phyloP scores from a whole-genome alignment of 2,329 filamentous ascomycete genomes.

The Apiospora rasikravindrae region DNA sequence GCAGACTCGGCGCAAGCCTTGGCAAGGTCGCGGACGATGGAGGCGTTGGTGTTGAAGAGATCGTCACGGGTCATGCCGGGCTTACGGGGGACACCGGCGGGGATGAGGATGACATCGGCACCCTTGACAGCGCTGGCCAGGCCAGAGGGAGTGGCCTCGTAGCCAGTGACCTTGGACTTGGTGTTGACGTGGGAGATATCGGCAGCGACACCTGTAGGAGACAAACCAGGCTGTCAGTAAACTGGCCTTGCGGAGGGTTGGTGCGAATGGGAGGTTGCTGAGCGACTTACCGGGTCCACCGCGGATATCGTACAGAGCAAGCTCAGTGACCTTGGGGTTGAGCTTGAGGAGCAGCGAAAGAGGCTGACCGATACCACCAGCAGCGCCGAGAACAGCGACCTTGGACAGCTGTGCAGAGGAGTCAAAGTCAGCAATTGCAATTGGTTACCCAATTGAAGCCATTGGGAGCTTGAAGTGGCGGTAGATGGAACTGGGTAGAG shows the following conservation, averaged over 20 bases:
- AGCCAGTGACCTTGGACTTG: constrained; percentile 92
- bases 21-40: constrained; percentile 97
- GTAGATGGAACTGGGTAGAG: constrained; percentile 25
- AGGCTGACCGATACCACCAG: constrained; percentile 97
- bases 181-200: constrained; percentile 99
- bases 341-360: constrained; percentile 98
- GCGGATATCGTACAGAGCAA: constrained; percentile 97
- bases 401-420: constrained; percentile 76
- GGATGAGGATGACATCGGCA: constrained; percentile 94
- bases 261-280: constrained; percentile 29
- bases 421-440: constrained; percentile 29
- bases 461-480: constrained; percentile 1
- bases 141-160: constrained; percentile 76
- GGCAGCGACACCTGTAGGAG: constrained; percentile 82
- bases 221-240: constrained; percentile 21
- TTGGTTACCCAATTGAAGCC: constrained; percentile 21
- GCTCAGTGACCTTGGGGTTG: constrained; percentile 91
- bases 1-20: constrained; percentile 89
- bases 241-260: constrained; percentile 22
- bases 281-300: constrained; percentile 71
- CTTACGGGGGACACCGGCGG: constrained; percentile 97
- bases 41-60: constrained; percentile 99
- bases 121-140: constrained; percentile 82
- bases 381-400: constrained; percentile 95
- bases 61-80: constrained; percentile 99